Base-by-base conservation (phyloP, 1,284 basidiomycete species). In the Vanrija sp. region DNA sequence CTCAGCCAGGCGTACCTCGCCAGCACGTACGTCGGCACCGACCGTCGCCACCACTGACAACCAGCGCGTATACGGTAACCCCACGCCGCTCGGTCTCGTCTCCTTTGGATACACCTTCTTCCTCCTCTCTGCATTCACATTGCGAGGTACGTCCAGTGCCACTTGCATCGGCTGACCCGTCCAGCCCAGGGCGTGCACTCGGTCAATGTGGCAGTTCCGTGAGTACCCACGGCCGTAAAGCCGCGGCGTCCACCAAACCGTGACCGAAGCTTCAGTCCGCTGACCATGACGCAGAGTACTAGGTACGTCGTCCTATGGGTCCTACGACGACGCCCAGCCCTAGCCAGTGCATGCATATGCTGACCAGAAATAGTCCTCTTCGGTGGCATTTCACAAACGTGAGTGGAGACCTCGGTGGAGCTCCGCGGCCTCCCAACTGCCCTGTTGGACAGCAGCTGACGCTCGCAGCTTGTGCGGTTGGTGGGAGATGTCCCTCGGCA, bases 401-500 rank as follows among this genome's bases (percentile, higher is more conserved):
- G 34, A 34, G 34, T 34, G 34, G 34, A 34, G 34, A 2, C 34
- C 34, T 12, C 12, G 1, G 9, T 34, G 34, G 34, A 34, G 34
- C 40, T 42, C 19, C 19, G n/a, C 40, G n/a, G 21, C 21, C 5
- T 3, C 21, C 21, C n/a, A 1, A 2, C 15, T 19, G 40, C 40
- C 40, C n/a, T 18, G 40, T 5, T 21, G n/a, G 12, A 34, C 40
- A 28, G 10, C 28, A 4, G 14, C 34, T 34, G 12, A 34, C 34
- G 4, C 5, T 14, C 34, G 2, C 34, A 34, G 34, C 34, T 15
- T 50, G 25, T 50, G 49, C 49, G 49, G 39, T 10, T 50, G 49
- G 49, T 50, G 49, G 49, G 49, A 50, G 26, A 50, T 50, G 49
- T 43, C 39, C 9, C 49, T 50, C 49, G 49, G 49, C 1, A 50